phyloP scores from a whole-genome alignment of 495 filamentous ascomycete species.

The Beverwykella pulmonaria region DNA sequence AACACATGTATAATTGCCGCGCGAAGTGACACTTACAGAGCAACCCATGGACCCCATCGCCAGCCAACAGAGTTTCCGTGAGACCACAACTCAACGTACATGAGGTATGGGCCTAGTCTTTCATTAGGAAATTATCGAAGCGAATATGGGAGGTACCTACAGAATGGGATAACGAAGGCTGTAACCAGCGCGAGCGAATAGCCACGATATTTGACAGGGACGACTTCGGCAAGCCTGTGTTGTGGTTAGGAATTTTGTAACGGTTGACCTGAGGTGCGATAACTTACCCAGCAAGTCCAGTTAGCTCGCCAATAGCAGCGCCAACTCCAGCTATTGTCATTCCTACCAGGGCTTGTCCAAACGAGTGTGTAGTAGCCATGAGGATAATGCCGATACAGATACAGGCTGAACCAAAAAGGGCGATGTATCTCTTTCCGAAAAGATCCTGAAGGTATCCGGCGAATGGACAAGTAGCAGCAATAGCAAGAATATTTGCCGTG shows the following conservation, averaged over 20 bases:
- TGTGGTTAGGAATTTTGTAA: neutral
- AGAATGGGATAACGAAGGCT: constrained; percentile 41
- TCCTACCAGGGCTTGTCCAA: constrained; percentile 36
- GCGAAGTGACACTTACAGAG: constrained; percentile 26
- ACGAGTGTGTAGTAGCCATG: constrained; percentile 35
- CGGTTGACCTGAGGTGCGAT: neutral
- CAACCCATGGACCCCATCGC: constrained; percentile 41
- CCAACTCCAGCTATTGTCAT: constrained; percentile 39
- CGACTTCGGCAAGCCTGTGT: constrained; percentile 37
- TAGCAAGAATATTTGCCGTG: constrained; percentile 37
- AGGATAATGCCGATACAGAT: constrained; percentile 39
- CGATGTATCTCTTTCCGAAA: constrained; percentile 42
- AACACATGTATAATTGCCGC: neutral
- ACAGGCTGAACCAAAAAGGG: constrained; percentile 32
- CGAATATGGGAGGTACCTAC: neutral
- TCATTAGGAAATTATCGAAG: neutral
- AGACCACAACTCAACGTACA: constrained; percentile 39
- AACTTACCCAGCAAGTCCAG: constrained; percentile 39
- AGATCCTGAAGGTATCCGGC: constrained; percentile 42
- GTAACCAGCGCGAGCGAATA: constrained; percentile 40
- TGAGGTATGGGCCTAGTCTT: constrained; percentile 31
- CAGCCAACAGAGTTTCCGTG: constrained; percentile 18
- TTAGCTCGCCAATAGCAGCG: constrained; percentile 43
- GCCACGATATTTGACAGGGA: constrained; percentile 39
- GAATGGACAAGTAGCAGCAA: constrained; percentile 40